These are phyloP conservation scores for Gliomastix tumulicola DNA, from an alignment of 2,329 filamentous ascomycete species.

Conservation along the genomic window DNA sequence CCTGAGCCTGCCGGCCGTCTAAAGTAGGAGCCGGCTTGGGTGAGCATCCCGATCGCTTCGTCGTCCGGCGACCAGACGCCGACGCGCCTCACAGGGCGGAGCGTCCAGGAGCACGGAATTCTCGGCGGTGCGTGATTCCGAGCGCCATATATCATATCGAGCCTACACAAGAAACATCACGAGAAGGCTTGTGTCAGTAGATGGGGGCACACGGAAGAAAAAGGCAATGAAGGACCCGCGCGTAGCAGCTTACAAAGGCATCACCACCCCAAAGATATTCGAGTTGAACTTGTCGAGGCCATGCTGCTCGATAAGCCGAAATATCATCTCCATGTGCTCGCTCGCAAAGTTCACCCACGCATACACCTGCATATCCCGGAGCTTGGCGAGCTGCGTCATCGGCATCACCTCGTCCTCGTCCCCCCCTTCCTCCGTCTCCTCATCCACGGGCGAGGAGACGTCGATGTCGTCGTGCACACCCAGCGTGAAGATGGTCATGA, in stretches of 20 bases:
- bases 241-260: slow-evolving; percentile 1
- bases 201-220: background rate
- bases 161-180: background rate
- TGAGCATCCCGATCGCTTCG: background rate
- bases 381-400: background rate
- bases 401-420: background rate
- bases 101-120: background rate
- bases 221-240: background rate
- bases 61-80: background rate
- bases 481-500: background rate
- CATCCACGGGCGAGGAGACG: background rate
- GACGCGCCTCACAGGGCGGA: background rate
- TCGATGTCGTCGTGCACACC: slow-evolving; percentile 1
- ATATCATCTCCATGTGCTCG: slow-evolving; percentile 1
- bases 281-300: background rate
- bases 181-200: background rate
- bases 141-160: background rate
- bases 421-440: background rate
- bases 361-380: slow-evolving; percentile 1
- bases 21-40: background rate
- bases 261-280: background rate
- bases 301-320: background rate
- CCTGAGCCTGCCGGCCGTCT: background rate
- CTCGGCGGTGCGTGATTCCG: background rate
- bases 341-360: background rate